These are phyloP conservation scores for Aspergillus ibericus DNA, from an alignment of 2,329 filamentous ascomycete genomes.

Conservation along the genomic window DNA sequence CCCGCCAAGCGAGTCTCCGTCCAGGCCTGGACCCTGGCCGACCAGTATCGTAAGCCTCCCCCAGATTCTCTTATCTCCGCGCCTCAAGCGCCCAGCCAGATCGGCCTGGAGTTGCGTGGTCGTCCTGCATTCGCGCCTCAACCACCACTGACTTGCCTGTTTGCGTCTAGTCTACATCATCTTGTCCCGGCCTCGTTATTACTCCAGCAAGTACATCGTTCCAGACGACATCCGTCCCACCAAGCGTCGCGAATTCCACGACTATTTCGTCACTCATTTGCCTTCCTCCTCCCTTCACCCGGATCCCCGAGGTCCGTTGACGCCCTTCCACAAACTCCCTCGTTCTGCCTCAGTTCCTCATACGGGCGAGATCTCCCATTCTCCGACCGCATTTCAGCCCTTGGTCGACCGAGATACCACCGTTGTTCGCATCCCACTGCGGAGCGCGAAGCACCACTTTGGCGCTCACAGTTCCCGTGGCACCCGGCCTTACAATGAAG, in stretches of 20 bases:
- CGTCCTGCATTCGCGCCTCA: not conserved
- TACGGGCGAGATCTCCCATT: conserved; percentile 50
- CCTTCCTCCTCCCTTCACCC: conserved; percentile 91
- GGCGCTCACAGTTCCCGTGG: conserved; percentile 77
- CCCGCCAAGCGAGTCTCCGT: conserved; percentile 41
- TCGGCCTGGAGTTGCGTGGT: conserved; percentile 1
- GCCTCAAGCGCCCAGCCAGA: conserved; percentile 11
- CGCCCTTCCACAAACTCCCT: conserved; percentile 80
- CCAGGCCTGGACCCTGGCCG: conserved; percentile 40
- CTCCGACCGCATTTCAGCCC: conserved; percentile 60
- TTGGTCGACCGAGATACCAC: conserved; percentile 76
- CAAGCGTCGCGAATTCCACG: conserved; percentile 68
- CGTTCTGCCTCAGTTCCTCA: conserved; percentile 82
- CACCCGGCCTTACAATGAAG: conserved; percentile 86
- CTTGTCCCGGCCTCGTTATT: conserved; percentile 6
- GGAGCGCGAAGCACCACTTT: conserved; percentile 94
- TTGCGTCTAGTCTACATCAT: not conserved
- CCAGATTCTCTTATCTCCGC: conserved; percentile 18
- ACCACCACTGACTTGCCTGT: not conserved
- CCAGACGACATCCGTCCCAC: conserved; percentile 12
- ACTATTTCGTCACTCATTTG: conserved; percentile 95
- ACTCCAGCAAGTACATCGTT: conserved; percentile 22
- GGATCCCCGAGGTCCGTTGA: conserved; percentile 66
- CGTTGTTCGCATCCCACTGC: conserved; percentile 89
- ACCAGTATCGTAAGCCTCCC: conserved; percentile 36